A percentile compares a stretch with the other conserved stretches of the same genome.
Evolutionary conservation across 2,329 filamentous ascomycete species (phyloP).

Genomic region (Colletotrichum lupini): DNA sequence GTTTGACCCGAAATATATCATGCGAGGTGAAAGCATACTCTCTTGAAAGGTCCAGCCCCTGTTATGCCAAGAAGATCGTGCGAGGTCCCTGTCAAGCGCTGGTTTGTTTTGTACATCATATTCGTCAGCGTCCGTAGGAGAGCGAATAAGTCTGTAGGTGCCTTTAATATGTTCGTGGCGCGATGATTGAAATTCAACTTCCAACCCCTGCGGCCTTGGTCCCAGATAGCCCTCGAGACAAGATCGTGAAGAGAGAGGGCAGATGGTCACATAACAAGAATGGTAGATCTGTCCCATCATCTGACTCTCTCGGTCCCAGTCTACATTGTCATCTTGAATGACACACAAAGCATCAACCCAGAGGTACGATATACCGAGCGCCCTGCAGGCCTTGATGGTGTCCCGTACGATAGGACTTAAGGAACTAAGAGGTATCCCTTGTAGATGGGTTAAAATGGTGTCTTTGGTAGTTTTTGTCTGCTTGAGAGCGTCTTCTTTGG

Average conservation of each 20-base stretch:
- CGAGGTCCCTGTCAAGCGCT: background rate
- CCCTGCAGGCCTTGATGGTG: background rate
- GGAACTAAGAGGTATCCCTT: background rate
- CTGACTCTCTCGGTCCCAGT: constrained; percentile 32
- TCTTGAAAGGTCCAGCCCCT: constrained; percentile 16
- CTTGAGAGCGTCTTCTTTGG: background rate
- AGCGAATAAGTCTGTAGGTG: background rate
- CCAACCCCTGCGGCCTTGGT: background rate
- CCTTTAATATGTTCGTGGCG: background rate
- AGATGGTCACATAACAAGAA: background rate
- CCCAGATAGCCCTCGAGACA: background rate
- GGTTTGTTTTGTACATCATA: background rate
- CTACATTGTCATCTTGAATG: constrained; percentile 39
- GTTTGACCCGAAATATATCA: background rate
- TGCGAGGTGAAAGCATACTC: background rate
- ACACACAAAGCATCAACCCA: constrained; percentile 47
- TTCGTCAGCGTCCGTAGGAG: no score
- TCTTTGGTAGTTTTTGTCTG: background rate
- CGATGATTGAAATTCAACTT: background rate
- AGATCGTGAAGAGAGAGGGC: background rate
- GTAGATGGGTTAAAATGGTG: background rate
- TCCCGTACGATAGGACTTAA: background rate
- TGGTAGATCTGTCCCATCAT: constrained; percentile 3
- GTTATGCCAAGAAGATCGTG: background rate
- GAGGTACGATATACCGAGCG: constrained; percentile 39